Evolutionary conservation across 371 early-diverging fungal species (phyloP), one percentile per base, ranked within the genome.

Genomic region (Mucor saturninus): DNA sequence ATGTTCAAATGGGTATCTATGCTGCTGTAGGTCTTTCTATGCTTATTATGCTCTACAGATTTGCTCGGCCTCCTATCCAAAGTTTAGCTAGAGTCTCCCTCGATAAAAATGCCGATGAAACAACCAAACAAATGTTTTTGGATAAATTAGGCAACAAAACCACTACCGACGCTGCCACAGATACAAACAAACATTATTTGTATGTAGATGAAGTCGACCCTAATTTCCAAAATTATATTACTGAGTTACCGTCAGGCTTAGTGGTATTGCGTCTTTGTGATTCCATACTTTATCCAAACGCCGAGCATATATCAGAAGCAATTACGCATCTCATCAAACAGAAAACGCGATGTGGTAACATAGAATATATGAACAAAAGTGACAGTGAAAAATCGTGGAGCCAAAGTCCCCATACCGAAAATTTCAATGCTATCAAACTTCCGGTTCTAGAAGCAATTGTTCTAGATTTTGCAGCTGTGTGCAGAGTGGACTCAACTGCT

Each of bases 381-480:
- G 59, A 71, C 3, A 81, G 75, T 4, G 78, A 78, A 49, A 69
- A 78, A 3, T 72, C 80, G 2, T 83, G 83, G 85, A 85, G 79
- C 37, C 61, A 66, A 9, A 30, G 32, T 29, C 1, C 39, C 1
- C 28, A 39, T 14, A 4, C 38, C 10, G 46, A 26, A 3, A 31
- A 39, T 8, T 30, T 40, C 29, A 14, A 30, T 30, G 39, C 69
- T 73, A 21, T 43, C 49, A 54, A 60, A 30, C 53, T 72, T 30
- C 91, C 91, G 1, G 62, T 72, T 9, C 71, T 93, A 10, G 76
- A 85, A 8, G 91, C 93, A 0, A 59, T 95, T 31, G 69, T 95
- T 21, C 76, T 95, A 21, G 94, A 94, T 70, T 85, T 96, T 59
- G 73, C 88, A 0, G 85, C 86, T 6, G 93, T 93, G 29, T 86